These are phyloP conservation scores for Lactarius evosmus DNA, from an alignment of 768 basidiomycete genomes.

Conservation along the genomic window DNA sequence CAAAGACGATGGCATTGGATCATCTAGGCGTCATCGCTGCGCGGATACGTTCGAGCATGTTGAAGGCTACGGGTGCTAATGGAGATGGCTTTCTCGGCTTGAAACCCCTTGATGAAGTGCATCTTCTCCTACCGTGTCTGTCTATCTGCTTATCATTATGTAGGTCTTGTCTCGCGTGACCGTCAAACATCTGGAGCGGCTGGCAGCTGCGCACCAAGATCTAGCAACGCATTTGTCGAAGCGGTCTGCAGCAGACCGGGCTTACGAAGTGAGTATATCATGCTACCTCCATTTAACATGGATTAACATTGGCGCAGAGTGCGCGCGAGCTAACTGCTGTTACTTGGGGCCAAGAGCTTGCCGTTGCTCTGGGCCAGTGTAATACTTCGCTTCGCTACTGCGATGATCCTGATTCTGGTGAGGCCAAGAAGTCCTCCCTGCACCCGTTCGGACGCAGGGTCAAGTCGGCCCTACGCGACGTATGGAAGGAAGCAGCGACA, in stretches of 20 bases:
- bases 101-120: constrained; percentile 71
- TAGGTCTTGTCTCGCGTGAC: constrained; percentile 56
- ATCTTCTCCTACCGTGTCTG: constrained; percentile 11
- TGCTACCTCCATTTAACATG: constrained; percentile 5
- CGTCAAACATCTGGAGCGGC: constrained; percentile 50
- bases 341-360: constrained; percentile 79
- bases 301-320: constrained; percentile 48
- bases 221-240: constrained; percentile 66
- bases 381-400: constrained; percentile 48
- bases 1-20: constrained; percentile 87
- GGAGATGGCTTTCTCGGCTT: constrained; percentile 40
- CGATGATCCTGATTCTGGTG: constrained; percentile 31
- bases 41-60: constrained; percentile 58
- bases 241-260: constrained; percentile 73
- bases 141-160: constrained; percentile 1
- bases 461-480: constrained; percentile 60
- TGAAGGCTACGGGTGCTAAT: constrained; percentile 39
- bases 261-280: constrained; percentile 60
- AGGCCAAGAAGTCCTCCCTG: constrained; percentile 36
- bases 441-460: constrained; percentile 52
- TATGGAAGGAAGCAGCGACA: constrained; percentile 65
- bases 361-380: constrained; percentile 60
- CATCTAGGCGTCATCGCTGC: constrained; percentile 93
- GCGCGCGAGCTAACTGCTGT: constrained; percentile 79
- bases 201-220: constrained; percentile 61